phyloP scores from a whole-genome alignment of 2,329 filamentous ascomycete species.

The Diplodia mutila region DNA sequence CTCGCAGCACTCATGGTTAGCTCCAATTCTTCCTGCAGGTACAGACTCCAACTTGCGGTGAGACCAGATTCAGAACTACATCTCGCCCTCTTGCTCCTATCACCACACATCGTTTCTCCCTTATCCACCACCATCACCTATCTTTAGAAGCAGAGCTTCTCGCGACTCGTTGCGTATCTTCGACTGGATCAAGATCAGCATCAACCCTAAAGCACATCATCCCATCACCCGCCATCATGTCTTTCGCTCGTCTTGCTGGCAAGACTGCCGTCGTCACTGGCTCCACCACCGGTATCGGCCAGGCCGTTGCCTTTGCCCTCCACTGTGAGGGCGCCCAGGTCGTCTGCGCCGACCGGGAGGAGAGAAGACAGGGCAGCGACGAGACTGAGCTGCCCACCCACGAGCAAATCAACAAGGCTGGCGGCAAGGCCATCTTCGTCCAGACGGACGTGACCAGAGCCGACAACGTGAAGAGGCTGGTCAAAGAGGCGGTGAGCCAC shows the following conservation, averaged over 20 bases:
- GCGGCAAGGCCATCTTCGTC: constrained; percentile 31
- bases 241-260: constrained; percentile 11
- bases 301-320: constrained; percentile 30
- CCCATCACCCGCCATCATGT: background rate
- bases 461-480: constrained; percentile 28
- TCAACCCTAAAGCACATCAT: constrained; percentile 11
- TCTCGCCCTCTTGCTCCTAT: constrained; percentile 16
- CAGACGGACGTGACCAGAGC: constrained; percentile 36
- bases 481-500: constrained; percentile 35
- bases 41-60: constrained; percentile 22
- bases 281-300: constrained; percentile 39
- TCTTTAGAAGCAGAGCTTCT: constrained; percentile 20
- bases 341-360: constrained; percentile 30
- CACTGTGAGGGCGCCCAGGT: constrained; percentile 30
- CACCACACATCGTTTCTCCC: constrained; percentile 7
- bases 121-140: background rate
- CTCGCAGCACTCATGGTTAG: constrained; percentile 13
- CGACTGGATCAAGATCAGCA: constrained; percentile 20
- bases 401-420: constrained; percentile 28
- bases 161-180: constrained; percentile 8
- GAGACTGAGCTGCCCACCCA: constrained; percentile 21
- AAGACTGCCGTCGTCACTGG: constrained; percentile 40
- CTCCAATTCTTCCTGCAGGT: constrained; percentile 11
- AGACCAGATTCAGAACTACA: constrained; percentile 6
- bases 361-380: constrained; percentile 1